These are phyloP conservation scores for Trametes pubescens DNA, from an alignment of 1,284 basidiomycete species.

Conservation along the genomic window DNA sequence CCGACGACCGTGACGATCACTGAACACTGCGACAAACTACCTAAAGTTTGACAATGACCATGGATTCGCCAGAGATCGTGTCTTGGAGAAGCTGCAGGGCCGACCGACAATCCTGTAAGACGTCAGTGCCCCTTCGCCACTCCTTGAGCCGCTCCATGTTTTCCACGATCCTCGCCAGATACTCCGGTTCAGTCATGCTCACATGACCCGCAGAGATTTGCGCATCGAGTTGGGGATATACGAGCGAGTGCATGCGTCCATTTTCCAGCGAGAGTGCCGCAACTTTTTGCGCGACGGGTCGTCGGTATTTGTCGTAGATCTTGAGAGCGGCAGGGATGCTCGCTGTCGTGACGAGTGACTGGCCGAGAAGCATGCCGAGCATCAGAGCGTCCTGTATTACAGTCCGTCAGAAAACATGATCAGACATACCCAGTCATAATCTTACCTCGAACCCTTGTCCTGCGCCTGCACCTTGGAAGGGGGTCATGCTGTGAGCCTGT, in stretches of 20 bases:
- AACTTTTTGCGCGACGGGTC: slow-evolving; percentile 19
- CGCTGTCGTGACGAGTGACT: not conserved
- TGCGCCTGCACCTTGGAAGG: slow-evolving; percentile 47
- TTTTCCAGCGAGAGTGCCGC: slow-evolving; percentile 11
- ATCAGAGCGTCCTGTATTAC: not conserved
- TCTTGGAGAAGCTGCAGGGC: slow-evolving; percentile 9
- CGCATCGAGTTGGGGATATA: slow-evolving; percentile 9
- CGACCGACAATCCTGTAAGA: slow-evolving; percentile 10
- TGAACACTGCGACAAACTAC: no score
- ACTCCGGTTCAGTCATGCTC: not conserved
- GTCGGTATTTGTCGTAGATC: slow-evolving; percentile 19
- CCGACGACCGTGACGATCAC: no score
- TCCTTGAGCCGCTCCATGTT: slow-evolving; percentile 14
- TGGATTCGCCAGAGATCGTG: not conserved
- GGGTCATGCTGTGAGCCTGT: slow-evolving; percentile 37
- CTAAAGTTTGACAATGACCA: no score
- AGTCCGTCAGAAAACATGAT: not conserved
- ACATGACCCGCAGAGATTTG: slow-evolving; percentile 10
- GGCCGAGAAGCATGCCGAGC: slow-evolving; percentile 18
- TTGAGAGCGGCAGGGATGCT: slow-evolving; percentile 2
- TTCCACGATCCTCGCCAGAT: slow-evolving; percentile 7
- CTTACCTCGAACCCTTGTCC: slow-evolving; percentile 49
- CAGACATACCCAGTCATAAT: no score
- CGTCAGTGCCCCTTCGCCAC: slow-evolving; percentile 13
- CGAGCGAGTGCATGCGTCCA: slow-evolving; percentile 18